Conservation (phyloP, 2,329 filamentous ascomycete genomes). For the Ilyonectria destructans region DNA sequence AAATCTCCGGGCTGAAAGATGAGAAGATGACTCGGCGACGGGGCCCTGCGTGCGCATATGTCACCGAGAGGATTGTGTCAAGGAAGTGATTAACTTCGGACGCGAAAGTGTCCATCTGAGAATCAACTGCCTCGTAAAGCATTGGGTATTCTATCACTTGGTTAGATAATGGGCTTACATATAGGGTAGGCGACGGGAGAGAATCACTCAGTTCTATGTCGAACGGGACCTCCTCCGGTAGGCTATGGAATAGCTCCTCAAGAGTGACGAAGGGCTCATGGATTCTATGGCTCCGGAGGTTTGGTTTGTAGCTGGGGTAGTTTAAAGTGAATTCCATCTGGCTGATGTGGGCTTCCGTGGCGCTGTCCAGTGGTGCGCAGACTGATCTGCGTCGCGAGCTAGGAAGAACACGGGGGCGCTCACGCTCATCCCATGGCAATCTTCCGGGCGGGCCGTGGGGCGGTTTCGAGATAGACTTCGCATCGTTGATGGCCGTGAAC, state of each 20-base stretch:
- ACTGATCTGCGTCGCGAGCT: conserved; percentile 5
- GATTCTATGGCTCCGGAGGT: background rate
- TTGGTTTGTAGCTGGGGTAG: background rate
- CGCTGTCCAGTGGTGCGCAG: background rate
- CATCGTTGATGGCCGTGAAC: too few relatives aligned
- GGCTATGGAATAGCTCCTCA: too few relatives aligned
- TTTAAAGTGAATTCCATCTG: background rate
- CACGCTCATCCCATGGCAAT: conserved; percentile 1
- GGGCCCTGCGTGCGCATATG: background rate
- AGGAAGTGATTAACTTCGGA: background rate
- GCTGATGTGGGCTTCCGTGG: background rate
- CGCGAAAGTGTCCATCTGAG: background rate
- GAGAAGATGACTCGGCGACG: background rate
- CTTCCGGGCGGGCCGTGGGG: background rate
- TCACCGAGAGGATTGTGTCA: background rate
- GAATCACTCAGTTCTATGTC: too few relatives aligned
- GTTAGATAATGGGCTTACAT: too few relatives aligned
- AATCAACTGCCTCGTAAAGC: too few relatives aligned
- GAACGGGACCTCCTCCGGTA: background rate
- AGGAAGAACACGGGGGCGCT: background rate
- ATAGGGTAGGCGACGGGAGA: too few relatives aligned
- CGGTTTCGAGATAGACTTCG: too few relatives aligned
- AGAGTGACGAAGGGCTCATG: background rate
- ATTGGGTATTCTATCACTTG: too few relatives aligned
- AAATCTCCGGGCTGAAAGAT: conserved; percentile 4